phyloP scores from a whole-genome alignment of 2,329 filamentous ascomycete genomes.

The Cyanodermella asteris region DNA sequence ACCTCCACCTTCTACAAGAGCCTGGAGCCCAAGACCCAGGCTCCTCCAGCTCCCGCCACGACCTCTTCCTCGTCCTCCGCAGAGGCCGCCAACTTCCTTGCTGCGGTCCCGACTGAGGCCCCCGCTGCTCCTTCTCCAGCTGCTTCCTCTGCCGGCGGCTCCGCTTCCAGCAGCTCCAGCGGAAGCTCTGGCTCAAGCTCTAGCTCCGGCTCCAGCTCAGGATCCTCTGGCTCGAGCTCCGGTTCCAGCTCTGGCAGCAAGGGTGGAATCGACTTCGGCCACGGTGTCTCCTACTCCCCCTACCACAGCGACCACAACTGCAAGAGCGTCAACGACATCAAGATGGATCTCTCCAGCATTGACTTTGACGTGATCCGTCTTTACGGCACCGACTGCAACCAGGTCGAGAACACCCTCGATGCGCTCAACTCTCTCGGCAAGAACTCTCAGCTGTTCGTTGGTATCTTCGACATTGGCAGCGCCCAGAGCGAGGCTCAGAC shows the following conservation, averaged over 20 bases:
- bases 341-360: slow-evolving; percentile 38
- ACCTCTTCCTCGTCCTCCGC: slow-evolving; percentile 9
- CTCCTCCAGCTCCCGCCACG: not conserved
- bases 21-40: not conserved
- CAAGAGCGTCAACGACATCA: slow-evolving; percentile 42
- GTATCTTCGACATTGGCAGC: slow-evolving; percentile 42
- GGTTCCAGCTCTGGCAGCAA: slow-evolving; percentile 21
- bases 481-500: slow-evolving; percentile 34
- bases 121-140: slow-evolving; percentile 1
- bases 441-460: slow-evolving; percentile 47
- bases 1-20: slow-evolving; percentile 10
- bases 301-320: slow-evolving; percentile 37
- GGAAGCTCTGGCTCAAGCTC: slow-evolving; percentile 1
- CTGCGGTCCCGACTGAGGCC: no score
- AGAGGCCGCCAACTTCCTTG: slow-evolving; percentile 8
- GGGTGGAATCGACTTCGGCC: no score
- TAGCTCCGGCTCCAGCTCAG: slow-evolving; percentile 5
- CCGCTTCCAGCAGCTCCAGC: slow-evolving; percentile 4
- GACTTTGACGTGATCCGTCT: slow-evolving; percentile 45
- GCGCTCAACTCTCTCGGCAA: slow-evolving; percentile 43
- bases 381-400: slow-evolving; percentile 63
- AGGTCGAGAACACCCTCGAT: slow-evolving; percentile 38
- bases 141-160: slow-evolving; percentile 5
- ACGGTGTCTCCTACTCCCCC: slow-evolving; percentile 37
- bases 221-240: slow-evolving; percentile 4